These are phyloP conservation scores for Porphyrellus cyaneotinctus DNA, from an alignment of 768 basidiomycete genomes.

Conservation along the genomic window DNA sequence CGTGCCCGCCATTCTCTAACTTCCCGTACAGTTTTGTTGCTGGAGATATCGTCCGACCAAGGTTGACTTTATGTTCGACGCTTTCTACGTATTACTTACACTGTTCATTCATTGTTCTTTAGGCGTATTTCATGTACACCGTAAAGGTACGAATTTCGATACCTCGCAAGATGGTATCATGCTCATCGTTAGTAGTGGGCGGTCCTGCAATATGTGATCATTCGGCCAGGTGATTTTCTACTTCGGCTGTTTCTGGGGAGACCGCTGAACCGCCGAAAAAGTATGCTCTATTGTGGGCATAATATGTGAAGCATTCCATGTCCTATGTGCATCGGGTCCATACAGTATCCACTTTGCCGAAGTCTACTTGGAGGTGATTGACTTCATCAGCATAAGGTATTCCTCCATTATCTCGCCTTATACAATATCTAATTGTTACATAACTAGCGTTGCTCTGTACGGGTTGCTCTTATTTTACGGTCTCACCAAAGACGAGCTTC, in stretches of 20 bases:
- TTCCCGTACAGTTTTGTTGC: slow-evolving; percentile 59
- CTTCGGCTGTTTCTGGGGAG: not conserved
- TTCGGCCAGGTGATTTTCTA: slow-evolving; percentile 47
- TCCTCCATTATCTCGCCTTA: slow-evolving; percentile 1
- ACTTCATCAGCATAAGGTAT: slow-evolving; percentile 81
- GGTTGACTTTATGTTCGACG: slow-evolving; percentile 30
- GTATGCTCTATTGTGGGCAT: slow-evolving; percentile 66
- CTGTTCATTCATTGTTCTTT: not conserved
- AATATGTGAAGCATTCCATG: slow-evolving; percentile 61
- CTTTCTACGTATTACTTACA: slow-evolving; percentile 6
- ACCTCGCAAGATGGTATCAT: not conserved
- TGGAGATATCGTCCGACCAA: slow-evolving; percentile 82
- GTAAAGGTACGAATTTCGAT: slow-evolving; percentile 55
- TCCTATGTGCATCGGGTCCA: slow-evolving; percentile 65
- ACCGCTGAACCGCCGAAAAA: slow-evolving; percentile 10
- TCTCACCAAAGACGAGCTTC: slow-evolving; percentile 76
- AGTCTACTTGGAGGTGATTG: slow-evolving; percentile 67
- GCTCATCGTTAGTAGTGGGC: slow-evolving; percentile 53
- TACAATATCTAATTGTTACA: not conserved
- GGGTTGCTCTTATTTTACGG: slow-evolving; percentile 82
- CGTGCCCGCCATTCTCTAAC: not conserved
- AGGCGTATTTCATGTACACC: slow-evolving; percentile 89
- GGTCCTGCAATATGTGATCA: slow-evolving; percentile 84
- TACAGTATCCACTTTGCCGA: slow-evolving; percentile 59
- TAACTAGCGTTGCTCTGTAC: slow-evolving; percentile 71